Base-by-base conservation (phyloP, 2,329 filamentous ascomycete species). In the Pezizomycotina sp. region DNA sequence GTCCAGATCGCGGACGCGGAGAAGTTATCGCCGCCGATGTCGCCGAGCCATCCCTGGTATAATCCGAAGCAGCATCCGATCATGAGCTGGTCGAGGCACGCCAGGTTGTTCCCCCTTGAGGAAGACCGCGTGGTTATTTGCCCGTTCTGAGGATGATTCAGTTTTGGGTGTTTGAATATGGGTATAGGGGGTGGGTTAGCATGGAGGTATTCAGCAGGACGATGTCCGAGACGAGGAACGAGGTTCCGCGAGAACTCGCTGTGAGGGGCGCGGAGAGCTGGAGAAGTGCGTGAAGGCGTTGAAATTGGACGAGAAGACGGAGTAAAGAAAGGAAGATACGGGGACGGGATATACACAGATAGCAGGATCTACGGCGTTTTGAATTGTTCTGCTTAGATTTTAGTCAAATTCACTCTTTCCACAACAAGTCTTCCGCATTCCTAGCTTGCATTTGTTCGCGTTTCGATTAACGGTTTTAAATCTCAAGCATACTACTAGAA, bases 11-110 rank as follows among this genome's bases (percentile, higher is more conserved):
- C 78, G 4, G 78, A 86, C 50, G 79, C 71, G 1, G 75, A 81
- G 53, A 61, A 65, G 3, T 61, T 83, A 3, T 50, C 55, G 0
- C 49, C 58, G 7, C 77, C 77, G 0, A 55, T 84, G 6, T 48
- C 64, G 2, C 52, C 62, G 13, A 63, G 61, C 1, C 74, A 80
- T 52, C 53, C 60, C 4, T 76, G 68, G 49, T 66, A 75, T 56
- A 59, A 67, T 6, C 54, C 62, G 0, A 63, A 61, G 4, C 74
- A 77, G 54, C 66, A 65, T 10, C 52, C 67, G 2, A 59, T 74
- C 3, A 84, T 86, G 79, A 79, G 67, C 50, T 86, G 79, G 79
- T 79, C 69, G 23, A 60, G 79, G 12, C 83, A 83, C 52, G 78
- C 74, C 45, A 62, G 79, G 12, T 55, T 77, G 3, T 82, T 77